Evolutionary conservation across 805 yeast species (phyloP).

Genomic region (Ogataea thermomethanolica): DNA sequence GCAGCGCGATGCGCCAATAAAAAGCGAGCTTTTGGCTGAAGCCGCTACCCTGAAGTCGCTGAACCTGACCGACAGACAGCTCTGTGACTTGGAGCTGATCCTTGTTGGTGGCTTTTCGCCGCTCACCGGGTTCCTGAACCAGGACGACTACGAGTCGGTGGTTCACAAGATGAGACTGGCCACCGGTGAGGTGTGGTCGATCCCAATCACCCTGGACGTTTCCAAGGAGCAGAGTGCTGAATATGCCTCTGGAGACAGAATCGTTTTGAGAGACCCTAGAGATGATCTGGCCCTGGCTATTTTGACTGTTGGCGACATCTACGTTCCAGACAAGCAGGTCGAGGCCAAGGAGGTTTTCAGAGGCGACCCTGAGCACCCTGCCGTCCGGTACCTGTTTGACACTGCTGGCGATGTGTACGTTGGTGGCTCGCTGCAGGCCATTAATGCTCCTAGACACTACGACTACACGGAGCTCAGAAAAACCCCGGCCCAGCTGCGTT

Average conservation of each 20-base stretch:
- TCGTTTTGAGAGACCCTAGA: conserved; percentile 76
- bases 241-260: conserved; percentile 53
- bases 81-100: conserved; percentile 90
- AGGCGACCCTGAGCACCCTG: conserved; percentile 98
- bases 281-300: conserved; percentile 79
- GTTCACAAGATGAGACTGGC: conserved; percentile 66
- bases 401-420: conserved; percentile 79
- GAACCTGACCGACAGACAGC: conserved; percentile 75
- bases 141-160: conserved; percentile 66
- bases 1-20: conserved; percentile 70
- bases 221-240: conserved; percentile 44
- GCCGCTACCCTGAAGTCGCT: conserved; percentile 47
- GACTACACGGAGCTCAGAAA: conserved; percentile 85
- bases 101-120: conserved; percentile 95
- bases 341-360: conserved; percentile 90
- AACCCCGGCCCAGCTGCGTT: conserved; percentile 86
- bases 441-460: conserved; percentile 80
- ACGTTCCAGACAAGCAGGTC: conserved; percentile 69
- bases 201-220: conserved; percentile 89
- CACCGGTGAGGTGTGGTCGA: conserved; percentile 81
- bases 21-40: conserved; percentile 54
- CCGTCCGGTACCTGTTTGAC: conserved; percentile 67
- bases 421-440: conserved; percentile 86
- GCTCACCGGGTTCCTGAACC: conserved; percentile 59
- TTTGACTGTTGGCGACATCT: conserved; percentile 73